Base-by-base conservation (phyloP, 2,329 filamentous ascomycete genomes). In the Thelonectria rubi region DNA sequence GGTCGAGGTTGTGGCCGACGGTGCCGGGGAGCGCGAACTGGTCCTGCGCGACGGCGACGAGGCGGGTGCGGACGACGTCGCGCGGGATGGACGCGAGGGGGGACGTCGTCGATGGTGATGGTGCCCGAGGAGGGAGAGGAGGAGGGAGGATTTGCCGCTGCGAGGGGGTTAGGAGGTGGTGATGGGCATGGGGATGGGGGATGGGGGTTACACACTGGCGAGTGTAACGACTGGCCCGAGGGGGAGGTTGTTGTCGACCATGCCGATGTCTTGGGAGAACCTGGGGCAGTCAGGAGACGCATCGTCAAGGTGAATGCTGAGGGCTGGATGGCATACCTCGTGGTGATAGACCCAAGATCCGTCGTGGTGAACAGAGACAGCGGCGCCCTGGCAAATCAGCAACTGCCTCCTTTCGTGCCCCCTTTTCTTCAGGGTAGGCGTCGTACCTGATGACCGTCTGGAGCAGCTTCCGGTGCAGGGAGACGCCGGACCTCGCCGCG, bases 61-160 rank as follows among this genome's bases (percentile, higher is more conserved):
- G 72, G 3, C 78, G 73, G 1, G 72, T 72, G 24, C 82, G 80
- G 18, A 85, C 74, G 1, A 70, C 72, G 42, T 82, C 74, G 21
- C 78, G 79, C 1, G 78, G 76, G 1, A 84, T 65, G 8, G 70
- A 75, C 2, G 74, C 66, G 12, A 85, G 70, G 40, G 24, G 78
- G 74, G 6, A 82, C 53, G 1, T 72, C 77, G 56, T 86, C 83
- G 14, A 86, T 75, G 2, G 56, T 69, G 40, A 86, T 79, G 6
- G 62, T 73, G 0, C 74, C 71, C 78, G 37, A 86, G 78, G 8
- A 87, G 71, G 1, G 78, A 73, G 9, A 81, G 73, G 3, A 84
- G 71, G 1, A 86, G 72, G 0, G 82, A 84, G 0, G 79, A 81
- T 72, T 86, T 86, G 0, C 84, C 83, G 52, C 82, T 84, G 10